Conservation (phyloP, 768 basidiomycete genomes). For the Leccinum ochraceum region DNA sequence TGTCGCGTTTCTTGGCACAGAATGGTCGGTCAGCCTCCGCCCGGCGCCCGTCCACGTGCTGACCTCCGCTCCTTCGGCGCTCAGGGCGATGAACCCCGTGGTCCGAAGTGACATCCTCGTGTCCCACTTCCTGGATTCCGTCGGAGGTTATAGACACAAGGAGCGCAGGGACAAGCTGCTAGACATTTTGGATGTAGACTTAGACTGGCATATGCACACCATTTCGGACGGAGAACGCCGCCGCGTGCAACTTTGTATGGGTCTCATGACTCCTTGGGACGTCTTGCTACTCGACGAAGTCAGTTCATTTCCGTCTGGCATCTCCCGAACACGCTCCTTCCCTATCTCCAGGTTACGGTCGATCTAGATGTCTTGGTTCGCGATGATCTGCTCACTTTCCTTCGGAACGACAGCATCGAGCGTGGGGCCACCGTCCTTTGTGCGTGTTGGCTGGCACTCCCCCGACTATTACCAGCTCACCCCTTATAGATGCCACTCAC, state of each 20-base stretch:
- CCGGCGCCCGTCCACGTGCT: neutral
- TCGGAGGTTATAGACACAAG: slow-evolving; percentile 94
- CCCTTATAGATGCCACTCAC: slow-evolving; percentile 81
- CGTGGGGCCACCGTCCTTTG: slow-evolving; percentile 90
- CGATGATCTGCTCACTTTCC: slow-evolving; percentile 84
- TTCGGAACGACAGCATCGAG: slow-evolving; percentile 75
- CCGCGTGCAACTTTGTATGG: slow-evolving; percentile 91
- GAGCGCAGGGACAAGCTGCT: slow-evolving; percentile 82
- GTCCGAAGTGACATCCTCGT: slow-evolving; percentile 92
- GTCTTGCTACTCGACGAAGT: slow-evolving; percentile 94
- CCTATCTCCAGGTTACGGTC: slow-evolving; percentile 74
- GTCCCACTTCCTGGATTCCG: slow-evolving; percentile 92
- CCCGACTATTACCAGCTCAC: slow-evolving; percentile 8
- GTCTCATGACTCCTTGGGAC: slow-evolving; percentile 94
- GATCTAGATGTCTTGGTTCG: slow-evolving; percentile 97
- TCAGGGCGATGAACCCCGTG: slow-evolving; percentile 96
- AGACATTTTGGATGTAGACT: slow-evolving; percentile 91
- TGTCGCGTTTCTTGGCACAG: slow-evolving; percentile 88
- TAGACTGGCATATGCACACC: slow-evolving; percentile 94
- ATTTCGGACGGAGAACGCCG: slow-evolving; percentile 97
- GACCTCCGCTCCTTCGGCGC: neutral
- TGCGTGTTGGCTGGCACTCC: slow-evolving; percentile 34
- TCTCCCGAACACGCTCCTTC: slow-evolving; percentile 1
- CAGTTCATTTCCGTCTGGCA: slow-evolving; percentile 7
- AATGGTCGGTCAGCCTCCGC: slow-evolving; percentile 61